phyloP scores from a whole-genome alignment of 371 early-diverging fungal species.

The Mortierella sp. region DNA sequence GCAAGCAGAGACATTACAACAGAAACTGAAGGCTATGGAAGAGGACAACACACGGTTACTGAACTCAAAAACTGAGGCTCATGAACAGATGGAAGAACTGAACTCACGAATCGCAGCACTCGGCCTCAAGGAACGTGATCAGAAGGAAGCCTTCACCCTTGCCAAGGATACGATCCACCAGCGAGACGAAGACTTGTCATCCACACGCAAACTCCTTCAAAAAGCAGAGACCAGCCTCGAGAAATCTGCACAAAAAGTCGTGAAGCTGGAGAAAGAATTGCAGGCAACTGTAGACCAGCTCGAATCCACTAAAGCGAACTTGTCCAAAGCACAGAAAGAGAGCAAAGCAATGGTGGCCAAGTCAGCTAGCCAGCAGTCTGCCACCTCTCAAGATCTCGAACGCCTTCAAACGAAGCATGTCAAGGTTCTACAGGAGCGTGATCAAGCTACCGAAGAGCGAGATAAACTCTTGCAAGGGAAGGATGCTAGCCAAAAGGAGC shows the following conservation, averaged over 20 bases:
- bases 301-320: slow-evolving; percentile 30
- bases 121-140: slow-evolving; percentile 57
- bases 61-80: slow-evolving; percentile 56
- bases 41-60: slow-evolving; percentile 24
- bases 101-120: slow-evolving; percentile 44
- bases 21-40: slow-evolving; percentile 19
- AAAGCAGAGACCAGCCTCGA: slow-evolving; percentile 58
- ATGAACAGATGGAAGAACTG: slow-evolving; percentile 54
- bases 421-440: slow-evolving; percentile 45
- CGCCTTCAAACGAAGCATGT: slow-evolving; percentile 32
- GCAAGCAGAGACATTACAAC: slow-evolving; percentile 21
- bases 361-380: slow-evolving; percentile 19
- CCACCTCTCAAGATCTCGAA: slow-evolving; percentile 24
- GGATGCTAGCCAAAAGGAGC: slow-evolving; percentile 65
- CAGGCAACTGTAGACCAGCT: slow-evolving; percentile 63
- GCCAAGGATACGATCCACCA: slow-evolving; percentile 68
- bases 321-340: slow-evolving; percentile 39
- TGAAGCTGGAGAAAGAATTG: slow-evolving; percentile 68
- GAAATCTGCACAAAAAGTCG: slow-evolving; percentile 64
- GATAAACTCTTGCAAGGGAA: slow-evolving; percentile 62
- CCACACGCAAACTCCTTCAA: slow-evolving; percentile 39
- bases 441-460: slow-evolving; percentile 19
- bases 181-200: slow-evolving; percentile 64
- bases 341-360: slow-evolving; percentile 15
- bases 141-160: slow-evolving; percentile 63